Evolutionary conservation across 2,329 filamentous ascomycete genomes (phyloP).

Genomic region (Fusarium staphyleae): DNA sequence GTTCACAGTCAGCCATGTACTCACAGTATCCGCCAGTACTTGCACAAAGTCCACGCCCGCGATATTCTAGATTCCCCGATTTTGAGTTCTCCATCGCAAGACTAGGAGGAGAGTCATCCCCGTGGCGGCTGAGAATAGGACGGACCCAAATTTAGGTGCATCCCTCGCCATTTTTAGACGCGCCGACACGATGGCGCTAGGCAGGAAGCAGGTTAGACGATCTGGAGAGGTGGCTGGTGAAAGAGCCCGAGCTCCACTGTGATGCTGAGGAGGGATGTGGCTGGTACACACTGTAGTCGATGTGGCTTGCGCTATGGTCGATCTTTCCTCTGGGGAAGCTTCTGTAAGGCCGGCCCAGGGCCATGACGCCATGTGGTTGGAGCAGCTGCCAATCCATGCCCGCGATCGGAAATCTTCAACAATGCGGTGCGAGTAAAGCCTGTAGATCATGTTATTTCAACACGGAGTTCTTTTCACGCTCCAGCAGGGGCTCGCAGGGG

Average conservation of each 20-base stretch:
- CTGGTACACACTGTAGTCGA: background rate
- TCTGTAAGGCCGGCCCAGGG: conserved; percentile 19
- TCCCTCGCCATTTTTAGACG: conserved; percentile 24
- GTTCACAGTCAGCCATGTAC: background rate
- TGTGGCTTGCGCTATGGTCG: conserved; percentile 16
- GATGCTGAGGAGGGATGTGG: conserved; percentile 25
- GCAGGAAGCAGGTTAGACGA: conserved; percentile 1
- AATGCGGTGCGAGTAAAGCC: conserved; percentile 8
- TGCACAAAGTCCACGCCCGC: conserved; percentile 11
- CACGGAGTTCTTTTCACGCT: no score
- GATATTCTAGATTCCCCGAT: background rate
- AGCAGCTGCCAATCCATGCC: conserved; percentile 23
- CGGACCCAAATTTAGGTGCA: conserved; percentile 33
- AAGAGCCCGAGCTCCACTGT: conserved; percentile 6
- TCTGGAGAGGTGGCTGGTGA: conserved; percentile 29
- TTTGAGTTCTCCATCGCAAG: conserved; percentile 8
- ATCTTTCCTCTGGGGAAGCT: conserved; percentile 16
- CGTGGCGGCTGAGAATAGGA: conserved; percentile 28
- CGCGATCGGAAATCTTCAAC: conserved; percentile 21
- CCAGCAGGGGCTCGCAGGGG: background rate
- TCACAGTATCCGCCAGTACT: conserved; percentile 27
- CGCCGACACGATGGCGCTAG: conserved; percentile 23
- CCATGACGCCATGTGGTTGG: conserved; percentile 25
- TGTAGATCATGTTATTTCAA: background rate
- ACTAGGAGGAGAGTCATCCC: conserved; percentile 17